phyloP scores from a whole-genome alignment of 352 stramenopile species.

The Paralagenidium karlingii region DNA sequence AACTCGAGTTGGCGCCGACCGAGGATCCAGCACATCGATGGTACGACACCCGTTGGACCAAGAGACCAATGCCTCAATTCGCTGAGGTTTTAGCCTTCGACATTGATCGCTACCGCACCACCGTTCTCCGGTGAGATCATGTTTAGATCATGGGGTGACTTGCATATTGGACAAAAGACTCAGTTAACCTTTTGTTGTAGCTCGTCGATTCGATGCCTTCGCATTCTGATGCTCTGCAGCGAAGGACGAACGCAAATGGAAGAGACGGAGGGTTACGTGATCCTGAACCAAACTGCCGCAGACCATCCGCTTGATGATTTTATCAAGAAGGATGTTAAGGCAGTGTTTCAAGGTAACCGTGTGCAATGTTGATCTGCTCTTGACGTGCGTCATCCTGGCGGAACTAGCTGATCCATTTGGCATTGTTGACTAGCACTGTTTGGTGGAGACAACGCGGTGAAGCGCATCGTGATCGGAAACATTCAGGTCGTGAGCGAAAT shows the following conservation, averaged over 20 bases:
- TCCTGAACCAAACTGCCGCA: slow-evolving; percentile 38
- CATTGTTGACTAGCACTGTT: no score
- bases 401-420: no score
- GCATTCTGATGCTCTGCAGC: slow-evolving; percentile 39
- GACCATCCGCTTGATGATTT: slow-evolving; percentile 59
- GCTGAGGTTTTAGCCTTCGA: slow-evolving; percentile 27
- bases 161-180: no score
- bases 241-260: slow-evolving; percentile 36
- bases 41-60: slow-evolving; percentile 46
- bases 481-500: slow-evolving; percentile 41
- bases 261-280: slow-evolving; percentile 15
- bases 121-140: slow-evolving; percentile 23
- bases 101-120: slow-evolving; percentile 30
- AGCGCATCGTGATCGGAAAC: slow-evolving; percentile 39
- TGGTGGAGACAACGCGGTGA: slow-evolving; percentile 52
- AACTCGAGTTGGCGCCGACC: slow-evolving; percentile 34
- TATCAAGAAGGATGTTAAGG: slow-evolving; percentile 59
- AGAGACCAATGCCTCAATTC: slow-evolving; percentile 31
- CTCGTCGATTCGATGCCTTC: slow-evolving; percentile 44
- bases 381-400: no score
- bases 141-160: neutral
- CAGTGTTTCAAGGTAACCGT: slow-evolving; percentile 65
- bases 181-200: slow-evolving; percentile 8
- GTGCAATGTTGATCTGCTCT: neutral
- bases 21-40: slow-evolving; percentile 30